Conservation (phyloP, 306 rosid genomes). For the Fagus sylvatica region DNA sequence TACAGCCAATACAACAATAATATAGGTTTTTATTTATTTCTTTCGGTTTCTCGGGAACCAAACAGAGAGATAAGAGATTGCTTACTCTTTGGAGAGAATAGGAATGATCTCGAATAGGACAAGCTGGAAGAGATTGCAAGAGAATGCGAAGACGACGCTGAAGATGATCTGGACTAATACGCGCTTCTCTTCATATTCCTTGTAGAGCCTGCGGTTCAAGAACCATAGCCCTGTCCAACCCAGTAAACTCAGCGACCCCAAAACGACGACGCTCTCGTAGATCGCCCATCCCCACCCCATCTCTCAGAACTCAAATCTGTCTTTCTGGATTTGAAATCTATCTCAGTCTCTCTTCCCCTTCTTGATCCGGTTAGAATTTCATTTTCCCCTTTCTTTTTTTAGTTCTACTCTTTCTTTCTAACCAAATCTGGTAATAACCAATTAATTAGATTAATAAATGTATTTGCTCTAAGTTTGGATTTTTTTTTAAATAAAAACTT, state of each 20-base stretch:
- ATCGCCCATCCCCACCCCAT: conserved; percentile 86
- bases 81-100: conserved; percentile 79
- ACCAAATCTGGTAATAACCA: too few relatives aligned
- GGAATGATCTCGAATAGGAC: conserved; percentile 97
- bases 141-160: conserved; percentile 93
- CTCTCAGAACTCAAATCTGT: not conserved
- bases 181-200: conserved; percentile 93
- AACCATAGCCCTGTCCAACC: conserved; percentile 96
- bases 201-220: conserved; percentile 82
- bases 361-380: too few relatives aligned
- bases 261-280: conserved; percentile 62
- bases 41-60: not conserved
- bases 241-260: conserved; percentile 57
- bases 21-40: too few relatives aligned
- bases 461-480: too few relatives aligned
- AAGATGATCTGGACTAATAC: conserved; percentile 83
- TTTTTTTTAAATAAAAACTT: too few relatives aligned
- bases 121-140: conserved; percentile 93
- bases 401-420: too few relatives aligned
- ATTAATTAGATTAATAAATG: too few relatives aligned
- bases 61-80: not conserved
- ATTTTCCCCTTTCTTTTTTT: too few relatives aligned
- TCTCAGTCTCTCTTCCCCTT: too few relatives aligned
- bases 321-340: not conserved
- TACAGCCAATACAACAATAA: conserved; percentile 18